Percentiles rank a stretch among this genome's conserved stretches.
Conservation (phyloP, 1,139 yeast species). For the Geotrichum citri-aurantii region DNA sequence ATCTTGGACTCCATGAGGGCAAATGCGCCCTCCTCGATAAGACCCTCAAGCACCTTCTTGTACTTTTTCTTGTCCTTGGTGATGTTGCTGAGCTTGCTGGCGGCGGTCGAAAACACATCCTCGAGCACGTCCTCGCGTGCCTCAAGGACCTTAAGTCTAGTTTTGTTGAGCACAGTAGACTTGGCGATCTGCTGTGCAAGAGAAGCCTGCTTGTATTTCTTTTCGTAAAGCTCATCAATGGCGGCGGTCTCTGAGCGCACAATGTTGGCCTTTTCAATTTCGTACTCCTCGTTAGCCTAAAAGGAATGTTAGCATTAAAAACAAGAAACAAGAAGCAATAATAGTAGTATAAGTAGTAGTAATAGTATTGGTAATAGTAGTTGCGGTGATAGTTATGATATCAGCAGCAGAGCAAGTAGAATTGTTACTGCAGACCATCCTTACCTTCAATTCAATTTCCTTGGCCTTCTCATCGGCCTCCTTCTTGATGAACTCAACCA, state of each 20-base stretch:
- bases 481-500: conserved; percentile 97
- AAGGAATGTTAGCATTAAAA: not conserved
- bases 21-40: conserved; percentile 35
- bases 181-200: conserved; percentile 93
- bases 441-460: conserved; percentile 76
- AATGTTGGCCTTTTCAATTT: conserved; percentile 90
- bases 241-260: conserved; percentile 89
- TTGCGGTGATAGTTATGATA: no score
- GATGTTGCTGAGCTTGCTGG: conserved; percentile 36
- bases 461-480: conserved; percentile 99
- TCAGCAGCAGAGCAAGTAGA: not conserved
- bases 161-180: conserved; percentile 91
- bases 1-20: conserved; percentile 61
- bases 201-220: conserved; percentile 82
- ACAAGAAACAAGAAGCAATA: not conserved
- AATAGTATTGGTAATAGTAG: no score
- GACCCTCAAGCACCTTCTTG: conserved; percentile 74
- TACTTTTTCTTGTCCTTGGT: conserved; percentile 60
- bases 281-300: conserved; percentile 92
- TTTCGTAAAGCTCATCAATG: conserved; percentile 74
- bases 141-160: conserved; percentile 84
- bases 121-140: conserved; percentile 38
- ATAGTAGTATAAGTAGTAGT: not conserved
- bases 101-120: conserved; percentile 1
- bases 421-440: conserved; percentile 11